Evolutionary conservation across 2,329 filamentous ascomycete genomes (phyloP), one percentile per base, ranked within the genome.

Genomic region (Aspergillus ruber): DNA sequence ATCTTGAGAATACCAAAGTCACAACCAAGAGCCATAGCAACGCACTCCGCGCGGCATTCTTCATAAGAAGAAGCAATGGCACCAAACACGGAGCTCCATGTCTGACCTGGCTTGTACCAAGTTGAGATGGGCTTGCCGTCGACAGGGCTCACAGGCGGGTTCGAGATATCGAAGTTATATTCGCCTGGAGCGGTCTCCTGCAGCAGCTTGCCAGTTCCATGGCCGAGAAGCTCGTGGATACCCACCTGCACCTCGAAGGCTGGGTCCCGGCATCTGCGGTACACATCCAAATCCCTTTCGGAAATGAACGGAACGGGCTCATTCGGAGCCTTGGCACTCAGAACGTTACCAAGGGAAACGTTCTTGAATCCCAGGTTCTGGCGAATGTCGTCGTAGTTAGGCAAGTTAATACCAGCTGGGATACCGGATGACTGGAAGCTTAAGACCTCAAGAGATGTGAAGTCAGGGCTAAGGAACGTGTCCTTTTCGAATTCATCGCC

Each of bases 221-320:
- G 91, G 15, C 90, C 87, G 2, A 84, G 62, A 73, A 96, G 81
- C 66, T 96, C 90, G 68, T 97, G 91, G 17, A 97, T 84, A 20
- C 90, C 91, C 43, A 98, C 91, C 70, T 97, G 90, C 2, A 96
- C 89, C 69, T 97, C 91, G 59, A 97, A 97, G 0, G 91, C 85
- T 6, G 81, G 79, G 60, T 96, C 90, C 9, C 89, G 86, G 69
- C 88, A 90, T 63, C 86, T 86, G 58, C 86, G 80, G 69, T 86
- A 97, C 4, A 95, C 65, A 2, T 82, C 80, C 18, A 93, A 76
- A 60, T 97, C 91, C 40, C 80, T 77, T 2, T 87, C 82, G 12
- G 82, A 78, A 61, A 98, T 90, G 71, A 97, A 95, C 0, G 91
- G 91, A 23, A 95, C 86, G 56, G 87, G 86, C 74, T 97, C 91